Conservation (phyloP, 768 basidiomycete species). For the Lentinula lateritia region DNA sequence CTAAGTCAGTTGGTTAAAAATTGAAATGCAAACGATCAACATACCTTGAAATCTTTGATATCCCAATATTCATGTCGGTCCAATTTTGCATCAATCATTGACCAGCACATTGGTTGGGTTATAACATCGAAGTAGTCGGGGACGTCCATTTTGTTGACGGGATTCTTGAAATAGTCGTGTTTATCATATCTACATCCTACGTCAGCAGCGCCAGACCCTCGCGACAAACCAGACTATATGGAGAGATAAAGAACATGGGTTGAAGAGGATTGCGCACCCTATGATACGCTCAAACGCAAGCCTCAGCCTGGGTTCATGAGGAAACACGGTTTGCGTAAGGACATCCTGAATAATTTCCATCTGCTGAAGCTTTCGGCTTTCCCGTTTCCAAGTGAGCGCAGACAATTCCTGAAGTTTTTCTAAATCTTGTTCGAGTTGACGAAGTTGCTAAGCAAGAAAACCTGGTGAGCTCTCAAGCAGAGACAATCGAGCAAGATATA, state of each 20-base stretch:
- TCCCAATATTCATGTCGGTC: constrained; percentile 82
- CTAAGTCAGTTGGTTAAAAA: too few relatives aligned
- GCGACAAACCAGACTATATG: neutral
- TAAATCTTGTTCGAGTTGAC: constrained; percentile 71
- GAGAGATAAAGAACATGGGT: neutral
- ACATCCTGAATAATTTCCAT: constrained; percentile 62
- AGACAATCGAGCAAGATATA: neutral
- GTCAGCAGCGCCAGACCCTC: neutral
- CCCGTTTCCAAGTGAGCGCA: constrained; percentile 68
- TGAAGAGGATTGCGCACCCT: constrained; percentile 39
- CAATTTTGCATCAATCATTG: constrained; percentile 73
- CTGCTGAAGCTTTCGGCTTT: constrained; percentile 72
- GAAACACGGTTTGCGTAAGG: constrained; percentile 59
- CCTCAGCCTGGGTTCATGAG: constrained; percentile 56
- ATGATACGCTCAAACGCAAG: constrained; percentile 66
- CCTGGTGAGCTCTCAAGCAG: neutral
- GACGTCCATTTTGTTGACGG: constrained; percentile 73
- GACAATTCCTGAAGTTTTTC: constrained; percentile 62
- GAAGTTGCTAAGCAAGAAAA: constrained; percentile 36
- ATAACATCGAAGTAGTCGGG: constrained; percentile 91
- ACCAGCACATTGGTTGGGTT: constrained; percentile 85
- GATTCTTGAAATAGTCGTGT: constrained; percentile 71
- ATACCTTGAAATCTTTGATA: constrained; percentile 65
- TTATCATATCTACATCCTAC: constrained; percentile 38
- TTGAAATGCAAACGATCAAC: neutral